Evolutionary conservation across 2,329 filamentous ascomycete genomes (phyloP).

Genomic region (Talaromyces atroroseus): DNA sequence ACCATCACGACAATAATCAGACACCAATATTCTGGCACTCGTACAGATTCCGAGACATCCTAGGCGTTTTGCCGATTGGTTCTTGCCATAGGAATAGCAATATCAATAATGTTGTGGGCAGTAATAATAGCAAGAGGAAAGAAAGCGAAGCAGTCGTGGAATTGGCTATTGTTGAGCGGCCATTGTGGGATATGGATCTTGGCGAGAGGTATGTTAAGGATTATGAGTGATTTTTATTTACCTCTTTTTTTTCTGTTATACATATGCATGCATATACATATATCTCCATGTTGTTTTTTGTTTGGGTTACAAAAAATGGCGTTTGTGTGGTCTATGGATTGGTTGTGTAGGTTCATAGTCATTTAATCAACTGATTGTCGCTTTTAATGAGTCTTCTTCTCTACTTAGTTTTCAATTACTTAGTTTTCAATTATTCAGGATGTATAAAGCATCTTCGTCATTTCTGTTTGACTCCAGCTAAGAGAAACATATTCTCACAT

Average conservation of each 20-base stretch:
- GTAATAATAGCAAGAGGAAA: slow-evolving; percentile 17
- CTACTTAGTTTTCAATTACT: background rate
- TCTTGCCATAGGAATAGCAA: slow-evolving; percentile 23
- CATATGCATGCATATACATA: background rate
- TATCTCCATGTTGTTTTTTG: no score
- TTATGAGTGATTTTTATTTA: slow-evolving; percentile 35
- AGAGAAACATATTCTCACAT: slow-evolving; percentile 1
- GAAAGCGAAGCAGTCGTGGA: slow-evolving; percentile 45
- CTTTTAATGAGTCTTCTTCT: background rate
- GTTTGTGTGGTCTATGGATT: background rate
- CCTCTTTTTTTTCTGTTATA: background rate
- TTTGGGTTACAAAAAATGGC: background rate
- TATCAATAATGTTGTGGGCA: background rate
- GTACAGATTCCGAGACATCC: slow-evolving; percentile 88
- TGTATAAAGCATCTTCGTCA: no score
- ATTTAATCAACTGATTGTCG: background rate
- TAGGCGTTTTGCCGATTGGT: slow-evolving; percentile 62
- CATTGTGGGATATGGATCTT: slow-evolving; percentile 74
- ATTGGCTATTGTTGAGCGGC: slow-evolving; percentile 82
- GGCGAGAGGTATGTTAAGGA: slow-evolving; percentile 64
- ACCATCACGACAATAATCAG: background rate
- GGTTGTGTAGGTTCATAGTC: background rate
- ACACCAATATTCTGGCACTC: slow-evolving; percentile 60
- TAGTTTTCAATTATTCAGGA: no score
- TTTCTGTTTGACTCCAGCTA: slow-evolving; percentile 2